Conservation (phyloP, 31 red algal species). For the Asparagopsis taxiformis region DNA sequence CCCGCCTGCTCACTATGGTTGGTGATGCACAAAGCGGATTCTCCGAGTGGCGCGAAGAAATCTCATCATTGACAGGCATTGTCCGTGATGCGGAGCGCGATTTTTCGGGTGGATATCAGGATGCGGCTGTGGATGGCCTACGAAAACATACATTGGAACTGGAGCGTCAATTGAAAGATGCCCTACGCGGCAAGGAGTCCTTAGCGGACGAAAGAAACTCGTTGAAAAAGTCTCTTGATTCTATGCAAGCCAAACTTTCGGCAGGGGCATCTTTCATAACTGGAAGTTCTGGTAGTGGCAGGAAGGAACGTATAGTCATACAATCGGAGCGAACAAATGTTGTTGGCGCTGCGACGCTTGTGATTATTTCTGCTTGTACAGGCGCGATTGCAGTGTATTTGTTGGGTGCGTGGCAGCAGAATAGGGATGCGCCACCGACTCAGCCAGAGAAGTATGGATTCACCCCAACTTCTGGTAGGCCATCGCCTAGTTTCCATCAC, state of each 20-base stretch:
- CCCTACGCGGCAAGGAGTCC: slow-evolving; percentile 10
- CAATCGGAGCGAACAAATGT: slow-evolving; percentile 11
- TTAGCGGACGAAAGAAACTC: slow-evolving; percentile 23
- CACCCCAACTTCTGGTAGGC: slow-evolving; percentile 33
- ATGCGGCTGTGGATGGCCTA: slow-evolving; percentile 52
- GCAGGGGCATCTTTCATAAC: slow-evolving; percentile 1
- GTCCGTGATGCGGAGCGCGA: slow-evolving; percentile 66
- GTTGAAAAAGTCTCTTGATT: slow-evolving; percentile 33
- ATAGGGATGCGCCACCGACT: not conserved
- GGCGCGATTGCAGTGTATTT: slow-evolving; percentile 8
- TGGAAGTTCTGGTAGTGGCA: not conserved
- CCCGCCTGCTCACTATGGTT: slow-evolving; percentile 45
- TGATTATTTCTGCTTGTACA: slow-evolving; percentile 11
- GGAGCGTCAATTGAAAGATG: slow-evolving; percentile 40
- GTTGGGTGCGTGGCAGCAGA: not conserved
- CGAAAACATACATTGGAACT: slow-evolving; percentile 26
- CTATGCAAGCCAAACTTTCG: slow-evolving; percentile 24
- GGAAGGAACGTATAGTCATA: slow-evolving; percentile 10
- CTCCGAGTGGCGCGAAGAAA: slow-evolving; percentile 57
- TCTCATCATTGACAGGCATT: slow-evolving; percentile 32
- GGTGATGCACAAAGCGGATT: slow-evolving; percentile 44
- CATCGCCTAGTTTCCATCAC: slow-evolving; percentile 28
- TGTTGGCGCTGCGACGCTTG: slow-evolving; percentile 4
- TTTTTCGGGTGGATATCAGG: slow-evolving; percentile 66
- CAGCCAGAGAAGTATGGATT: slow-evolving; percentile 44